These are phyloP conservation scores for Aspergillus hortae DNA, from an alignment of 2,329 filamentous ascomycete species.

Conservation along the genomic window DNA sequence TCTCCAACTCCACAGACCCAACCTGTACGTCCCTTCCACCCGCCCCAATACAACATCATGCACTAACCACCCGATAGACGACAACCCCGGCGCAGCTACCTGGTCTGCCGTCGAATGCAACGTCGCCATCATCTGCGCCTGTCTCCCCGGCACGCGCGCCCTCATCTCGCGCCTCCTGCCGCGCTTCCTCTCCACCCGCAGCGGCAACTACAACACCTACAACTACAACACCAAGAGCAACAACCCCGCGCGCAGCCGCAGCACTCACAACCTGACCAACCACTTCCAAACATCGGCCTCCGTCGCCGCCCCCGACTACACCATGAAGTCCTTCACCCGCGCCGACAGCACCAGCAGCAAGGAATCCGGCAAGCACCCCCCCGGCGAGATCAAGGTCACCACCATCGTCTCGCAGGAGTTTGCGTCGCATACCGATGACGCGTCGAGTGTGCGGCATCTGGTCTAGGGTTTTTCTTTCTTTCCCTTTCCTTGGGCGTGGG, in stretches of 20 bases:
- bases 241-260: conserved; percentile 14
- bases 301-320: conserved; percentile 6
- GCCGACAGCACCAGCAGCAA: background rate
- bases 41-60: background rate
- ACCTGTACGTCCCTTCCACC: conserved; percentile 20
- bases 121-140: conserved; percentile 40
- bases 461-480: conserved; percentile 4
- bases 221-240: conserved; percentile 19
- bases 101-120: conserved; percentile 44
- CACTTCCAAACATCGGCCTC: conserved; percentile 20
- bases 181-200: conserved; percentile 25
- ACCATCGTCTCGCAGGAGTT: conserved; percentile 23
- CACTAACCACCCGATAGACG: conserved; percentile 16
- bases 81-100: conserved; percentile 38
- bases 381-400: conserved; percentile 26
- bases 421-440: conserved; percentile 13
- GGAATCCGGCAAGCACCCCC: background rate
- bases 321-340: background rate
- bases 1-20: conserved; percentile 26
- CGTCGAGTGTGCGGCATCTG: conserved; percentile 22
- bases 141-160: conserved; percentile 31
- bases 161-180: conserved; percentile 25
- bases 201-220: conserved; percentile 12
- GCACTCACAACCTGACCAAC: conserved; percentile 10
- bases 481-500: background rate